phyloP scores from a whole-genome alignment of 495 filamentous ascomycete species.

The Aspergillus saccharolyticus region DNA sequence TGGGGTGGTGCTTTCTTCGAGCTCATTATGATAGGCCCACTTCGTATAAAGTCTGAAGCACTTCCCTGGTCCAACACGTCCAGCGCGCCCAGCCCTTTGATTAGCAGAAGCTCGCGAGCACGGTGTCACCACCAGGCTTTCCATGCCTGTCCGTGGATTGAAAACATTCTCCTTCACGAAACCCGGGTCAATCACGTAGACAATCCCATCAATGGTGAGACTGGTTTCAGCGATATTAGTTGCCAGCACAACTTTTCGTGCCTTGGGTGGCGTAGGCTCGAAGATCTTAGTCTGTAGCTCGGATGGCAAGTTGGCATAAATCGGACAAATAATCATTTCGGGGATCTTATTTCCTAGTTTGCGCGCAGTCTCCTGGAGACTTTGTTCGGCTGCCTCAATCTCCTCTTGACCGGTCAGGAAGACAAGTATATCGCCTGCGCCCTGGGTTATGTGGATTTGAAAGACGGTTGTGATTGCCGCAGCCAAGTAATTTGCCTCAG shows the following conservation, averaged over 20 bases:
- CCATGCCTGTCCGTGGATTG: slow-evolving; percentile 88
- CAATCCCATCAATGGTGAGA: slow-evolving; percentile 85
- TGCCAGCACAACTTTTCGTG: slow-evolving; percentile 80
- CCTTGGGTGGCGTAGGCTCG: slow-evolving; percentile 75
- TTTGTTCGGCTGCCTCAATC: slow-evolving; percentile 78
- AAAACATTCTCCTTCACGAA: slow-evolving; percentile 96
- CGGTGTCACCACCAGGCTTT: slow-evolving; percentile 82
- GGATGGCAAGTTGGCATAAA: slow-evolving; percentile 84
- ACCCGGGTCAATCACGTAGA: slow-evolving; percentile 87
- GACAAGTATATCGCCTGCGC: slow-evolving; percentile 82
- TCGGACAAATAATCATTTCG: slow-evolving; percentile 81
- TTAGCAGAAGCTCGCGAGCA: slow-evolving; percentile 93
- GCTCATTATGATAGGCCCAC: slow-evolving; percentile 89
- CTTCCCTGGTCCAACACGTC: slow-evolving; percentile 88
- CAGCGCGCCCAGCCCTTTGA: slow-evolving; percentile 86
- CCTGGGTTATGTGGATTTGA: slow-evolving; percentile 89
- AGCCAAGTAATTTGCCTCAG: slow-evolving; percentile 90
- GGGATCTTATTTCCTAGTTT: slow-evolving; percentile 79
- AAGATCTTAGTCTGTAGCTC: slow-evolving; percentile 87
- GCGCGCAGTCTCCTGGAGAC: slow-evolving; percentile 71
- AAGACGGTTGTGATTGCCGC: slow-evolving; percentile 92
- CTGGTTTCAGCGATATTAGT: slow-evolving; percentile 90
- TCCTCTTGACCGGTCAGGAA: slow-evolving; percentile 90
- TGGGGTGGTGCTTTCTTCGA: slow-evolving; percentile 87
- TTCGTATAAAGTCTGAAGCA: slow-evolving; percentile 95